Evolutionary conservation across 1,284 basidiomycete genomes (phyloP), one percentile per base, ranked within the genome.

Genomic region (Cerioporus squamosus): DNA sequence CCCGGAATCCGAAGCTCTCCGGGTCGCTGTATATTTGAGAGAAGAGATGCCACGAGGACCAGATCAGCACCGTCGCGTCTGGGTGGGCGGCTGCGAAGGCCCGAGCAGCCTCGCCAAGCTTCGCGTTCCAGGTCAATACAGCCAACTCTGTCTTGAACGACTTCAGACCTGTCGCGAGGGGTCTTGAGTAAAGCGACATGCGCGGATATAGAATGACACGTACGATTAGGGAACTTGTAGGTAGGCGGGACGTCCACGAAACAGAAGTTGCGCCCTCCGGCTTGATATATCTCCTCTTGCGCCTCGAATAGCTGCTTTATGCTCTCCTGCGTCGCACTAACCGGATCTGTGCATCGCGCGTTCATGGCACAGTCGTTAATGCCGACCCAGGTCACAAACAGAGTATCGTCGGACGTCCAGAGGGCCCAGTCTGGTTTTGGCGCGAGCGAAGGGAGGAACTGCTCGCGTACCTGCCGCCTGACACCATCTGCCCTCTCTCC

Each of bases 181-280:
- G 5, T 18, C 7, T 18, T 15, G 6, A 36, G 31, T 17, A 10
- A 8, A 17, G 24, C 8, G 24, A 5, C 31, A n/a, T 22, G 47
- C 33, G 14, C n/a, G 17, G 9, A 20, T 3, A 24, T 26, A 31
- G 12, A 18, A 10, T 33, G 6, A n/a, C 23, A 39, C 74, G 57
- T 62, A 80, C 81, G 71, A 33, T 55, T 75, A 12, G 84, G 82
- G 43, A 77, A 76, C 43, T 77, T 72, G 49, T 84, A 64, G 6
- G 86, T 78, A 0, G 85, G 83, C 4, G 86, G 86, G 0, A 87
- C 74, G 60, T 87, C 81, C 14, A 87, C 73, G 62, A 87, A 79
- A 26, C 86, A 64, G 65, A 87, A 86, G 64, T 85, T 87, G 3
- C 84, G 77, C 8, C 82, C 84, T 36, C 81, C 80, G 5, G 73